phyloP scores from a whole-genome alignment of 768 basidiomycete genomes.

The Neoboletus subvelutipes region DNA sequence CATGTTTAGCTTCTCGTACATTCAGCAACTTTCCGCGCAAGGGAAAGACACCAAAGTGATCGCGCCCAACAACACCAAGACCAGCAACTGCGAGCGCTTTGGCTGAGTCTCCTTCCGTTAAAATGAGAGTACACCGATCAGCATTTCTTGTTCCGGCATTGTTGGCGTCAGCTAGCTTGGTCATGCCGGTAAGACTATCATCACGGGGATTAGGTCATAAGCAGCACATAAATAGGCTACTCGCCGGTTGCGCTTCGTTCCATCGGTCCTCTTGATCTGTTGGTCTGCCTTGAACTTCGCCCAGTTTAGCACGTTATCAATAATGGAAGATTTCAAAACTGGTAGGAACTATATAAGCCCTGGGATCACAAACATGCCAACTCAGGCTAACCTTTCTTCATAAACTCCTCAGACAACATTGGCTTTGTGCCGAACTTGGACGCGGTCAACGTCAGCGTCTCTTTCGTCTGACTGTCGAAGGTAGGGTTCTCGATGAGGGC shows the following conservation, averaged over 20 bases:
- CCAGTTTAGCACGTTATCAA: slow-evolving; percentile 93
- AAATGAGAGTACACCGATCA: slow-evolving; percentile 85
- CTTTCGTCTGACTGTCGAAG: slow-evolving; percentile 99
- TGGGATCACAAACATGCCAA: not conserved
- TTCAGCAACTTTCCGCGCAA: slow-evolving; percentile 95
- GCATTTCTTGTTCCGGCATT: slow-evolving; percentile 87
- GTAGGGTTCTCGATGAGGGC: slow-evolving; percentile 95
- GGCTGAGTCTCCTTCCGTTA: slow-evolving; percentile 99
- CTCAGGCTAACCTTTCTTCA: slow-evolving; percentile 79
- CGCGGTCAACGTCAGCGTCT: slow-evolving; percentile 81
- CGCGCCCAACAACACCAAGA: slow-evolving; percentile 90
- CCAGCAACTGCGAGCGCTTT: slow-evolving; percentile 95
- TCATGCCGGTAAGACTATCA: slow-evolving; percentile 79
- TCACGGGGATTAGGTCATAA: not conserved
- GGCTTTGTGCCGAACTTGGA: slow-evolving; percentile 93
- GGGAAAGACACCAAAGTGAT: slow-evolving; percentile 97
- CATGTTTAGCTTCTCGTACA: slow-evolving; percentile 93
- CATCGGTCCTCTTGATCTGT: slow-evolving; percentile 94
- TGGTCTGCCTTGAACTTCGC: slow-evolving; percentile 97
- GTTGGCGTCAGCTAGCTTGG: slow-evolving; percentile 96
- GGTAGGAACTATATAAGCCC: slow-evolving; percentile 2
- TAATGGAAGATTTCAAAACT: slow-evolving; percentile 88
- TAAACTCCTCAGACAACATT: slow-evolving; percentile 81
- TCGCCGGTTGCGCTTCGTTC: slow-evolving; percentile 81
- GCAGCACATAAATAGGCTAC: slow-evolving; percentile 18